Evolutionary conservation across 768 basidiomycete genomes (phyloP), one percentile per base, ranked within the genome.

Genomic region (Russula griseocarnosa): DNA sequence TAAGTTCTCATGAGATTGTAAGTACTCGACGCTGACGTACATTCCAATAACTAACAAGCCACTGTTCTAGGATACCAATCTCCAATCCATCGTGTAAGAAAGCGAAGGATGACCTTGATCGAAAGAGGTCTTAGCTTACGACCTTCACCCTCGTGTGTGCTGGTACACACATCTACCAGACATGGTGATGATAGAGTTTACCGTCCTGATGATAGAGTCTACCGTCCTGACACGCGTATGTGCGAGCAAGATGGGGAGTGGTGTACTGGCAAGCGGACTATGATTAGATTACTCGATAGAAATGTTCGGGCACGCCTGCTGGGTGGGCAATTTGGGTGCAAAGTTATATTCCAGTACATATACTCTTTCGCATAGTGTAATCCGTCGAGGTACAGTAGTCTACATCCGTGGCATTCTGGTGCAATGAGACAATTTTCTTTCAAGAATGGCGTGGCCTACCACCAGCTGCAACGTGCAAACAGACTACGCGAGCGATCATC

Each of bases 1-100:
- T 56, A 6, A 63, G 55, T 14, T 58, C 56, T 34, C 50, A 44
- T 1, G 26, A 32, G 11, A 63, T 63, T 3, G 62, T 63, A 0
- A 0, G 56, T 36, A 30, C 16, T 34, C 20, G 0, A 9, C 28
- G n/a, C 5, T 5, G 54, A 28, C 32, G 11, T 8, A 58, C 18
- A 20, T 32, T 11, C 10, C 24, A 5, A 28, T 26, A 11, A 40
- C 30, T 56, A 36, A 55, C 54, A 9, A 32, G 3, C n/a, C n/a
- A n/a, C 14, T 28, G 9, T 36, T 36, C 16, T 63, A 63, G 62
- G 42, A 63, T 22, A 51, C 38, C n/a, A 28, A 58, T 24, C 9
- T 18, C 38, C 22, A 0, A 1, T 51, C 52, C 30, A 13, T 51
- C 16, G 14, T 47, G 9, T 62, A 57, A 36, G 5, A 20, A 3